Evolutionary conservation across 2,329 filamentous ascomycete species (phyloP).

Genomic region (Ophiosphaerella herpotricha): DNA sequence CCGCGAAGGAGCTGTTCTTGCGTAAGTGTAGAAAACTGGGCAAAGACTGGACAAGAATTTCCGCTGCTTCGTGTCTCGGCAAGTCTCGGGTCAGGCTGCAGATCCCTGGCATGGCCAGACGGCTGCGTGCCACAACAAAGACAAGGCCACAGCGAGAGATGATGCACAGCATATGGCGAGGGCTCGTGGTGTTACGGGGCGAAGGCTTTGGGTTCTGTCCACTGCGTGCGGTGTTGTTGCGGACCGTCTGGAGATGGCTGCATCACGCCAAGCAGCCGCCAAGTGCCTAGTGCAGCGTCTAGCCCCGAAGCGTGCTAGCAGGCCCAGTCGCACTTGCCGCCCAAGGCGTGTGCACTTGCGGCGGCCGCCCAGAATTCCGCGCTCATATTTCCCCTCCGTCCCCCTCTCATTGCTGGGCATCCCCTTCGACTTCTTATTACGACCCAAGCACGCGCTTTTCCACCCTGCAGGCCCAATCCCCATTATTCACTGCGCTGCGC

Average conservation of each 20-base stretch:
- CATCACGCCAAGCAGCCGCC: background rate
- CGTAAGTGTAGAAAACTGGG: too few relatives aligned
- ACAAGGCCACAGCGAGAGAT: too few relatives aligned
- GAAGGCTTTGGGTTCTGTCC: too few relatives aligned
- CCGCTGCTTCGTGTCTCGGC: too few relatives aligned
- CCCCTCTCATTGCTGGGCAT: conserved; percentile 2
- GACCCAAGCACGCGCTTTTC: conserved; percentile 4
- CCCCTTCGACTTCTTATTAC: conserved; percentile 11
- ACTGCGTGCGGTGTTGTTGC: too few relatives aligned
- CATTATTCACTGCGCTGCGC: conserved; percentile 1
- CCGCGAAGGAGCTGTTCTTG: too few relatives aligned
- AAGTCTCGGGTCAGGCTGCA: too few relatives aligned
- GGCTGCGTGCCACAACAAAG: too few relatives aligned
- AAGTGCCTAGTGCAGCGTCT: background rate
- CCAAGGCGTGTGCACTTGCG: conserved; percentile 1
- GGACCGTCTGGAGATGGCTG: background rate
- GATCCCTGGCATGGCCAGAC: too few relatives aligned
- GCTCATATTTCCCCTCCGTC: conserved; percentile 3
- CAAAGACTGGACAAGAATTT: too few relatives aligned
- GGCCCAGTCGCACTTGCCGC: background rate
- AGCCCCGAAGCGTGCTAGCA: background rate
- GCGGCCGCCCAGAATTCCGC: conserved; percentile 3
- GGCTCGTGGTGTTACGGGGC: too few relatives aligned
- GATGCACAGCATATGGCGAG: too few relatives aligned
- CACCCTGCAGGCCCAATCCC: conserved; percentile 1